phyloP scores from a whole-genome alignment of 805 yeast species.

The Candida nanaspora region DNA sequence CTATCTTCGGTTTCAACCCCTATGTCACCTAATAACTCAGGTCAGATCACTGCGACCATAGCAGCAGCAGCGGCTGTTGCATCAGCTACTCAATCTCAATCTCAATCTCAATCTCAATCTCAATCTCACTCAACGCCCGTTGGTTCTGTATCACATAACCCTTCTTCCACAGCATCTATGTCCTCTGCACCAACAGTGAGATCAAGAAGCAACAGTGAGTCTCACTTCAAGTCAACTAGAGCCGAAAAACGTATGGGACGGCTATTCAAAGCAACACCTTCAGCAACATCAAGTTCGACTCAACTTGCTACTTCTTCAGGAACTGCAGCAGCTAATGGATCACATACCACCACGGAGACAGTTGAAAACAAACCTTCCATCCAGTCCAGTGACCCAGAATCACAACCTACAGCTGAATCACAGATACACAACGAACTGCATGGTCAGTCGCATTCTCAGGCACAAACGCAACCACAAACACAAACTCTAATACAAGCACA shows the following conservation, averaged over 20 bases:
- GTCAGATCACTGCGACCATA: not conserved
- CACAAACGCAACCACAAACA: not conserved
- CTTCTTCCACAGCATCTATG: not conserved
- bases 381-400: no score
- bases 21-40: not conserved
- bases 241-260: constrained; percentile 30
- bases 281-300: constrained; percentile 2
- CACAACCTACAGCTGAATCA: no score
- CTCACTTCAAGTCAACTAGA: constrained; percentile 20
- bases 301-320: not conserved
- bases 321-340: constrained; percentile 1
- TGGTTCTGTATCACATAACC: not conserved
- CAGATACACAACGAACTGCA: no score
- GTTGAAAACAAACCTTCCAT: no score
- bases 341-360: no score
- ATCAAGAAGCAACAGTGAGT: constrained; percentile 23
- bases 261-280: constrained; percentile 18
- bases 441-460: no score
- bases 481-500: not conserved
- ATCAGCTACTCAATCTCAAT: not conserved
- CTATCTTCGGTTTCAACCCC: not conserved
- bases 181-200: constrained; percentile 4
- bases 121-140: no score
- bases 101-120: not conserved
- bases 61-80: not conserved